phyloP scores from a whole-genome alignment of 495 filamentous ascomycete genomes.

The Penicillium tannophilum region DNA sequence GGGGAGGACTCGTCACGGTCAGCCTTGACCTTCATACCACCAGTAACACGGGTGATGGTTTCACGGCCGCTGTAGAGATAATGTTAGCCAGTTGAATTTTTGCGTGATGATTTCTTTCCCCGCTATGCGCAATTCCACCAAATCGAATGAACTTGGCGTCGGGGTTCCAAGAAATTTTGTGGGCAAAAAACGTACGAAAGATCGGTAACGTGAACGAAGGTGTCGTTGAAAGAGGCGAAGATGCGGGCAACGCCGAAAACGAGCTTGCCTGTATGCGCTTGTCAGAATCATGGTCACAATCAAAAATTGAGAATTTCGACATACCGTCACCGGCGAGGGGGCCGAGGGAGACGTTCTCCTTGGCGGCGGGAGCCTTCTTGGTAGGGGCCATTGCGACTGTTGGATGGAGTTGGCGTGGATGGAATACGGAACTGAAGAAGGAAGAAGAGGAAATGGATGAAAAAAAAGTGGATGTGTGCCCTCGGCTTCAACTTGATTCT shows the following conservation, averaged over 20 bases:
- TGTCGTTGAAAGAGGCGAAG: conserved; percentile 99
- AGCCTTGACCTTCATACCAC: conserved; percentile 99
- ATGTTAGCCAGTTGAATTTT: conserved; percentile 55
- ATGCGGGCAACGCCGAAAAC: conserved; percentile 99
- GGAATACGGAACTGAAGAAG: conserved; percentile 44
- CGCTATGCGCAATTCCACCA: conserved; percentile 3
- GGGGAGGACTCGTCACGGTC: conserved; percentile 99
- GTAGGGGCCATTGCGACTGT: conserved; percentile 61
- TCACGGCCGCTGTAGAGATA: conserved; percentile 88
- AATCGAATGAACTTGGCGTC: not conserved
- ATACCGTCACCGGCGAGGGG: conserved; percentile 89
- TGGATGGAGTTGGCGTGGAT: conserved; percentile 44
- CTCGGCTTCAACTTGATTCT: conserved; percentile 30
- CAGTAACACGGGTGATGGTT: conserved; percentile 98
- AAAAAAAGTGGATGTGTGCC: conserved; percentile 50
- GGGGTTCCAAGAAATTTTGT: not conserved
- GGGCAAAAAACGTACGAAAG: conserved; percentile 69
- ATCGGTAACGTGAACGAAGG: conserved; percentile 99
- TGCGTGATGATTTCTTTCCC: not conserved
- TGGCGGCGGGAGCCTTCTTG: conserved; percentile 78
- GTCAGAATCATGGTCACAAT: not conserved
- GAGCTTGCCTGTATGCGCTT: conserved; percentile 70
- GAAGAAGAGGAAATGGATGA: conserved; percentile 23
- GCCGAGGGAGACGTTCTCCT: conserved; percentile 98
- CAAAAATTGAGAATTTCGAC: conserved; percentile 23